phyloP scores from a whole-genome alignment of 495 filamentous ascomycete species.

The Mytilinidion resinicola region DNA sequence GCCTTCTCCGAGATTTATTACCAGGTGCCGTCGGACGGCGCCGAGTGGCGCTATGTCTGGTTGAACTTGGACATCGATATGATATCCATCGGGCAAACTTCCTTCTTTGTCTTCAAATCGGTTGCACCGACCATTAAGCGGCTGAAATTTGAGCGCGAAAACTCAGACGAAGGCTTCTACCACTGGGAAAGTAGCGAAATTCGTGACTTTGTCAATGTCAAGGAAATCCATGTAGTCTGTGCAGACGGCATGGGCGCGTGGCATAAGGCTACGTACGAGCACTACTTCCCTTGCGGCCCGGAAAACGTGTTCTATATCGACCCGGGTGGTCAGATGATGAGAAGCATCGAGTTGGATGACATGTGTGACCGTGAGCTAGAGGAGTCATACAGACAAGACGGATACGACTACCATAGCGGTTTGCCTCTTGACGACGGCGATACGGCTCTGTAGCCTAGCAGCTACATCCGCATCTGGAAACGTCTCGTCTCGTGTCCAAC shows the following conservation, averaged over 20 bases:
- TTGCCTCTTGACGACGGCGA: too few relatives aligned
- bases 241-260: not conserved
- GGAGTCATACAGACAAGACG: too few relatives aligned
- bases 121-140: not conserved
- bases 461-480: too few relatives aligned
- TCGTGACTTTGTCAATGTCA: conserved; percentile 1
- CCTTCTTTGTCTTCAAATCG: not conserved
- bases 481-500: too few relatives aligned
- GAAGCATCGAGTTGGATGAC: not conserved
- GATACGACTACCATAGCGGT: too few relatives aligned
- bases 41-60: conserved; percentile 4
- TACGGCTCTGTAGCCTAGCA: too few relatives aligned
- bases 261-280: not conserved
- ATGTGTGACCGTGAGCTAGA: not conserved
- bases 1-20: conserved; percentile 1
- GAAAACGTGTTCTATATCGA: conserved; percentile 9
- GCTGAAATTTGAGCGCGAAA: conserved; percentile 3
- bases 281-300: not conserved
- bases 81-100: not conserved
- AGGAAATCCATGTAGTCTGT: conserved; percentile 10
- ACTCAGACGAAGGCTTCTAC: not conserved
- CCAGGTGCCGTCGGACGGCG: not conserved
- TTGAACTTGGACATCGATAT: conserved; percentile 7
- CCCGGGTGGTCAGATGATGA: not conserved
- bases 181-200: not conserved